Conservation (phyloP, 306 rosid species). For the Trifolium dubium region DNA sequence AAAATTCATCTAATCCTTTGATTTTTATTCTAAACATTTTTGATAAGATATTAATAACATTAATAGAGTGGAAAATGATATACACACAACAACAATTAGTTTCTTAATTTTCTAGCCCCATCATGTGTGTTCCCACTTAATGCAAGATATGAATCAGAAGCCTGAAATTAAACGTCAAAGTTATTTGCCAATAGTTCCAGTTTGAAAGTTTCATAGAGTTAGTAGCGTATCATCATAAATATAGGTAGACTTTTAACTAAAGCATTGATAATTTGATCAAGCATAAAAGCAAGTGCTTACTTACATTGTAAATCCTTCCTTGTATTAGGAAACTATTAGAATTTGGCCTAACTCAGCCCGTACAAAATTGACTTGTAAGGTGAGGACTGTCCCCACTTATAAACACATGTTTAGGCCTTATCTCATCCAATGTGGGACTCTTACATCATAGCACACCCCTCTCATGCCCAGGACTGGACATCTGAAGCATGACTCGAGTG, state of each 20-base stretch:
- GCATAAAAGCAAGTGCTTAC: slow-evolving; percentile 12
- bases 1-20: background rate
- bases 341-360: too few species aligned
- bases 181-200: slow-evolving; percentile 6
- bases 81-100: slow-evolving; percentile 15
- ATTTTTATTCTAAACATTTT: background rate
- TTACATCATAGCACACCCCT: too few species aligned
- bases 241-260: slow-evolving; percentile 3
- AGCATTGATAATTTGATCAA: slow-evolving; percentile 1
- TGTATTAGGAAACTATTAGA: background rate
- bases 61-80: slow-evolving; percentile 7
- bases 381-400: too few species aligned
- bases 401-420: too few species aligned
- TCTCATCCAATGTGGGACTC: too few species aligned
- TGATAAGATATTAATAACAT: slow-evolving; percentile 3
- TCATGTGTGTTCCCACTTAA: background rate
- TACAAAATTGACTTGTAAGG: too few species aligned
- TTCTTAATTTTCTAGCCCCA: slow-evolving; percentile 13
- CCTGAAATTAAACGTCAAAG: background rate
- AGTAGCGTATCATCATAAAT: slow-evolving; percentile 21
- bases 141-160: background rate
- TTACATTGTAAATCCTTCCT: slow-evolving; percentile 21
- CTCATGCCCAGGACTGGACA: too few species aligned
- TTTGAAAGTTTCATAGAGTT: slow-evolving; percentile 8
- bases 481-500: too few species aligned